Percentiles rank a stretch among this genome's conserved stretches.
These are phyloP conservation scores for Leishmania arabica DNA, from an alignment of 208 protist species.

Conservation along the genomic window DNA sequence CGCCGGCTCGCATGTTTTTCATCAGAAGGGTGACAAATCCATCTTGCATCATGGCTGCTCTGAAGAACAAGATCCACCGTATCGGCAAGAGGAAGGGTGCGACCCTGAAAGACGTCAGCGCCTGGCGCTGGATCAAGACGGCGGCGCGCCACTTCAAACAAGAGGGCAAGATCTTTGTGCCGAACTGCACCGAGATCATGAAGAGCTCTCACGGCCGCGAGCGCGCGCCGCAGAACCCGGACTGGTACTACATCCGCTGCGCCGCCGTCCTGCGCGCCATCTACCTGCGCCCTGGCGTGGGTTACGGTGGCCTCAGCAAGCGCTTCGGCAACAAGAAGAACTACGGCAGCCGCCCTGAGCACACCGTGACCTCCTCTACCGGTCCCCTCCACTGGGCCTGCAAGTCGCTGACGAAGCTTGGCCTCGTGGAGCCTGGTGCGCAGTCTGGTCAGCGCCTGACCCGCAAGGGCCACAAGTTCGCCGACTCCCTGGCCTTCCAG, in stretches of 20 bases:
- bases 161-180: constrained; percentile 93
- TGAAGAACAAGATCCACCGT: constrained; percentile 80
- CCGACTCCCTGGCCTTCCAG: constrained; percentile 93
- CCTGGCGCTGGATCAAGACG: constrained; percentile 95
- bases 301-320: constrained; percentile 94
- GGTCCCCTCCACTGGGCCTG: constrained; percentile 94
- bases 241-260: constrained; percentile 98
- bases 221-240: constrained; percentile 95
- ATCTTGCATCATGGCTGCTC: constrained; percentile 48
- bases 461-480: constrained; percentile 92
- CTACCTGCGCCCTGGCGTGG: constrained; percentile 95
- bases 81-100: constrained; percentile 91
- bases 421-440: constrained; percentile 88
- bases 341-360: constrained; percentile 86
- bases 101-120: constrained; percentile 94
- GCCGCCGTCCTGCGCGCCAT: constrained; percentile 97
- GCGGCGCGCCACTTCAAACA: constrained; percentile 97
- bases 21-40: constrained; percentile 15
- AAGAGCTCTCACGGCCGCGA: constrained; percentile 97
- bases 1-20: neutral
- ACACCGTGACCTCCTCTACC: constrained; percentile 83
- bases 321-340: constrained; percentile 94
- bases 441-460: constrained; percentile 93
- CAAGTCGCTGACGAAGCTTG: constrained; percentile 94
- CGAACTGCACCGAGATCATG: constrained; percentile 96